Percentiles rank a stretch among this genome's conserved stretches.
Evolutionary conservation across 208 protist genomes (phyloP).

Genomic region (Jaenimonas drosophilae): DNA sequence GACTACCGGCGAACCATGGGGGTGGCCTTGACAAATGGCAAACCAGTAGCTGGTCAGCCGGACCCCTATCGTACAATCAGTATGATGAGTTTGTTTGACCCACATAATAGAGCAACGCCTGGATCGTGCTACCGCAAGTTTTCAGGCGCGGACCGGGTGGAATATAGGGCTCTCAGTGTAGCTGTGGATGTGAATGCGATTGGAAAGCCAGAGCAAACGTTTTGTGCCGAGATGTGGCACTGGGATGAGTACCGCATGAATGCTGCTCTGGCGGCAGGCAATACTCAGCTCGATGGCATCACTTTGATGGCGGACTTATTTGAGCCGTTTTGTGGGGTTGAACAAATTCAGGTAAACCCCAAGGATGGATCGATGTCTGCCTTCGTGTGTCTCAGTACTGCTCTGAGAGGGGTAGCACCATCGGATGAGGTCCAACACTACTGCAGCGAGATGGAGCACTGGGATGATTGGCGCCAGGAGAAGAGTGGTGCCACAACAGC

Average conservation of each 20-base stretch:
- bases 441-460: slow-evolving; percentile 28
- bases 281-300: slow-evolving; percentile 47
- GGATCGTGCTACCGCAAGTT: not conserved
- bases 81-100: not conserved
- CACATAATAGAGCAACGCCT: not conserved
- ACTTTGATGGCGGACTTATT: slow-evolving; percentile 34
- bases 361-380: too few relatives aligned
- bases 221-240: slow-evolving; percentile 67
- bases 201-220: slow-evolving; percentile 8
- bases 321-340: too few relatives aligned
- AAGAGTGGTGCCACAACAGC: too few relatives aligned
- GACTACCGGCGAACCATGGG: slow-evolving; percentile 11
- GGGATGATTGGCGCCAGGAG: slow-evolving; percentile 20
- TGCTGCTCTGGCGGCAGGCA: too few relatives aligned
- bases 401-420: too few relatives aligned
- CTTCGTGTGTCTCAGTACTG: too few relatives aligned
- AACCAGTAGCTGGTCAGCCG: too few relatives aligned
- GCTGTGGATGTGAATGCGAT: not conserved
- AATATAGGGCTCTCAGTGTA: not conserved
- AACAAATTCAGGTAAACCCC: too few relatives aligned
- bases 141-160: not conserved
- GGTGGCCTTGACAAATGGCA: too few relatives aligned
- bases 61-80: too few relatives aligned
- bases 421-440: too few relatives aligned
- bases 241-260: slow-evolving; percentile 55